Evolutionary conservation across 768 basidiomycete species (phyloP), one percentile per base, ranked within the genome.

Genomic region (Termitomyces bulborhizus): DNA sequence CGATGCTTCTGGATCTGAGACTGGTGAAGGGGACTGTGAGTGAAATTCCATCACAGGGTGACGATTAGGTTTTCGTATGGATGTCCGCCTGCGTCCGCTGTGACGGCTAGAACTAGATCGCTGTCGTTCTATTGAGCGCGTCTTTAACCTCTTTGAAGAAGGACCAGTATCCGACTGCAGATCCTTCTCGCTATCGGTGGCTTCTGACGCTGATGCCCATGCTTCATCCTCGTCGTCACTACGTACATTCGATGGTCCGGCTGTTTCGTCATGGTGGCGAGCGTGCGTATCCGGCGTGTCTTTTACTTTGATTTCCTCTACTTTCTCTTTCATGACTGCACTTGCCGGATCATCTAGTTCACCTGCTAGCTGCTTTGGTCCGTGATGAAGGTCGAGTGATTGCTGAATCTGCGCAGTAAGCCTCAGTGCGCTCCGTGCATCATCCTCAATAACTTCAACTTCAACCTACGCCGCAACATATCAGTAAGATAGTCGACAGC

Each of bases 131-230:
- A 34, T 11, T 18, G 46, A 6, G 50, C n/a, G 54, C 8, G 55
- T 45, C 31, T 60, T 63, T 5, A 54, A 24, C 13, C 59, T 62
- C 26, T 54, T 63, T 46, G 56, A 59, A 36, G 32, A 36, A 6
- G 11, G 11, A 24, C 46, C 18, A 15, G 29, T 4, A 45, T 24
- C 51, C 12, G 53, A 26, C 11, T 27, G 32, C 15, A 51, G 21
- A 4, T 39, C 50, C 12, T 51, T 42, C 11, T 57, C 56, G 37
- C 46, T 53, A 9, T 21, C 34, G 54, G 75, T 77, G 24, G 65
- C 69, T 46, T 89, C 87, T 6, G 85, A 87, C 16, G 76, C 86
- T 9, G 85, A 86, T n/a, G 78, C 75, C 85, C 84, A 87, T 1
- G 75, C 83, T 56, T 81, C 86, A 0, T 85, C 84, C 16, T 81